Evolutionary conservation across 164 flowering plant species (phyloP), one percentile per base, ranked within the genome.

Genomic region (Vitis labrusca): DNA sequence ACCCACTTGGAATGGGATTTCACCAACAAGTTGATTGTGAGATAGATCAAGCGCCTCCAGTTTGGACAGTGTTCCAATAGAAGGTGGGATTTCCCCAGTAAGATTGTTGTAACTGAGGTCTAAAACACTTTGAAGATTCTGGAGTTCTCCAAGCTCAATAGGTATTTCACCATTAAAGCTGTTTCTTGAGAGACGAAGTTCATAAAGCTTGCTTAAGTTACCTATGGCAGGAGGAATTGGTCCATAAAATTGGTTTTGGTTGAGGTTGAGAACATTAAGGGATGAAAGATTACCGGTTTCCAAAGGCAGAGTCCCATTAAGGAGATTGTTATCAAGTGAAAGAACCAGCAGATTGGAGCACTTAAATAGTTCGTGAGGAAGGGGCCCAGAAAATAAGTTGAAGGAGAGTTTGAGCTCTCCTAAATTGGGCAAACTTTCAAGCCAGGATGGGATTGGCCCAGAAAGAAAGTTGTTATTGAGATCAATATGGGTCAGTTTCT

Each of bases 71-170:
- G 68, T 61, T 14, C 80, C 88, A 61, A 93, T 77, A 2, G 92
- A 78, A 50, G 89, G 27, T 11, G 98, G 97, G 66, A 96, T 90
- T 47, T 62, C 59, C 9, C 99, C 97, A 0, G 79, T 82, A 72
- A 96, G 83, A 69, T 90, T 85, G 81, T 96, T 93, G 85, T 77
- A 73, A 69, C 99, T 96, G 65, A 96, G 88, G 74, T 96, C 97
- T 55, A 96, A 69, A 29, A 81, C 51, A 68, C 86, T 91, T 48
- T 96, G 99, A 15, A 96, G 89, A 73, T 91, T 85, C 55, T 86
- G 87, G 51, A 93, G 87, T 61, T 89, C 77, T 32, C 89, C 93
- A 6, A 91, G 57, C 82, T 96, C 97, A 13, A 16, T 10, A 0
- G 99, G 99, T 23, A 93, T 84, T 63, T 80, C 87, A 13, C 98